Evolutionary conservation across 1,139 yeast species (phyloP).

Genomic region (Pichiaceae sp.): DNA sequence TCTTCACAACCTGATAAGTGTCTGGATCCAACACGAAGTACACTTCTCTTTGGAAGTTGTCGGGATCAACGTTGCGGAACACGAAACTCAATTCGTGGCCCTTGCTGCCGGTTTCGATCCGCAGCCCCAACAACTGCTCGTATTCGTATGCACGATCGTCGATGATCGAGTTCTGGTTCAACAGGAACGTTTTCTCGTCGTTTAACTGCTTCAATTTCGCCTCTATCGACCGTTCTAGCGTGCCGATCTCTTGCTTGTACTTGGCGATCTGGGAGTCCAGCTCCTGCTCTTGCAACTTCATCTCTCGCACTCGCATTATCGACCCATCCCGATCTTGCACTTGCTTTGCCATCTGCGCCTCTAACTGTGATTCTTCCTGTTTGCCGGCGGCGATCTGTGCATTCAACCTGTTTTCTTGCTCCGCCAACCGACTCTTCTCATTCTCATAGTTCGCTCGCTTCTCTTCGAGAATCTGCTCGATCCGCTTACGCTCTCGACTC

Average conservation of each 20-base stretch:
- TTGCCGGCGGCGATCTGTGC: conserved; percentile 11
- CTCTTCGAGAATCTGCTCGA: conserved; percentile 11
- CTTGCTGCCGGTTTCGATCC: conserved; percentile 26
- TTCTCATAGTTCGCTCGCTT: conserved; percentile 16
- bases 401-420: conserved; percentile 12
- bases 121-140: conserved; percentile 40
- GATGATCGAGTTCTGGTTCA: conserved; percentile 18
- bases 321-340: conserved; percentile 16
- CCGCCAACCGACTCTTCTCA: conserved; percentile 12
- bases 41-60: conserved; percentile 34
- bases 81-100: conserved; percentile 30
- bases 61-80: conserved; percentile 40
- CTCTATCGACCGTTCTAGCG: conserved; percentile 15
- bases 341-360: conserved; percentile 13
- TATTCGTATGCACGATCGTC: conserved; percentile 32
- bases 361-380: conserved; percentile 10
- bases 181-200: conserved; percentile 15
- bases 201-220: conserved; percentile 14
- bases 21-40: conserved; percentile 33
- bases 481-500: conserved; percentile 9
- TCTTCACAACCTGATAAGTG: conserved; percentile 26
- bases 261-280: conserved; percentile 14
- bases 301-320: conserved; percentile 18
- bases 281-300: conserved; percentile 19
- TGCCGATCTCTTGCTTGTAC: conserved; percentile 13